phyloP scores from a whole-genome alignment of 768 basidiomycete genomes.

The Mycena vitilis region DNA sequence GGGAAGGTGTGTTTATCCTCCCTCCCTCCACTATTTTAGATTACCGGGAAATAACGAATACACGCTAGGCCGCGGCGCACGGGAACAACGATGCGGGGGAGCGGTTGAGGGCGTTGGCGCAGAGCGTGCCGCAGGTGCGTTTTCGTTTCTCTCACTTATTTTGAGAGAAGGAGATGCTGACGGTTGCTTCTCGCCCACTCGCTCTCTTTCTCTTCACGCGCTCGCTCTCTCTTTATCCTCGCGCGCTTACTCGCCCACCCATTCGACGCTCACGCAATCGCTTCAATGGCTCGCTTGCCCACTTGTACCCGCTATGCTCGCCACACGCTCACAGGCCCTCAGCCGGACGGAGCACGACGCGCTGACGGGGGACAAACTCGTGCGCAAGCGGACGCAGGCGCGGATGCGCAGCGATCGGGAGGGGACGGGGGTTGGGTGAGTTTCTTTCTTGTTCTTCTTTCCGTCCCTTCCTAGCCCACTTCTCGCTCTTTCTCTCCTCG shows the following conservation, averaged over 20 bases:
- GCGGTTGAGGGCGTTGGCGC: conserved; percentile 76
- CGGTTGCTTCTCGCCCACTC: too few species aligned
- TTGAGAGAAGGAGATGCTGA: not conserved
- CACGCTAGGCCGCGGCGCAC: conserved; percentile 72
- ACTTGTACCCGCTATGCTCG: too few species aligned
- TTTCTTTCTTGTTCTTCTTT: too few species aligned
- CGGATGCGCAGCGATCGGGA: conserved; percentile 63
- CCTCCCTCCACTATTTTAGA: too few species aligned
- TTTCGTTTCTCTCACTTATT: not conserved
- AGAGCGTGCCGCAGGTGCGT: conserved; percentile 61
- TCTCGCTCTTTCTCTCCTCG: not conserved
- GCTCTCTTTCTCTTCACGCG: not conserved
- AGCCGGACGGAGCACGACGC: conserved; percentile 84
- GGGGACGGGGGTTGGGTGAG: conserved; percentile 19
- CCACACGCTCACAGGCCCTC: conserved; percentile 62
- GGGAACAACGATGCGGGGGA: conserved; percentile 85
- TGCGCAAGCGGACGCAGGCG: conserved; percentile 83
- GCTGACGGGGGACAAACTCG: conserved; percentile 82
- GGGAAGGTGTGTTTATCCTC: conserved; percentile 47
- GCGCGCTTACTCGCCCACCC: too few species aligned
- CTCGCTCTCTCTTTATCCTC: too few species aligned
- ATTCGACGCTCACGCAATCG: too few species aligned
- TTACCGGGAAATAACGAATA: not conserved
- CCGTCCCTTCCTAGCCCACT: too few species aligned
- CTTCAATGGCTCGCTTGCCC: too few species aligned